Evolutionary conservation across 805 yeast species (phyloP).

Genomic region (Hanseniaspora thailandica): DNA sequence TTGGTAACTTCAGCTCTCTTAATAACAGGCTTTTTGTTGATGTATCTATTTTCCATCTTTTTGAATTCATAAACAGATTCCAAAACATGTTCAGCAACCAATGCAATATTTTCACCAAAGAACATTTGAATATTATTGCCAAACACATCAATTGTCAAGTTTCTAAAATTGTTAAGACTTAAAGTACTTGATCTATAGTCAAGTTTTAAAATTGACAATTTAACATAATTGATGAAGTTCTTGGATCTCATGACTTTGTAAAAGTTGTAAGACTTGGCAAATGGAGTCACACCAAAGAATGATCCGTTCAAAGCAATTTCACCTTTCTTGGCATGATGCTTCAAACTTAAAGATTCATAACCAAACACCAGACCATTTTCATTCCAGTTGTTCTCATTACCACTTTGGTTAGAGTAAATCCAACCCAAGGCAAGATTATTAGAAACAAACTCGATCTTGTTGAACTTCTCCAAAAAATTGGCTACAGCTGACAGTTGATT

Average conservation of each 20-base stretch:
- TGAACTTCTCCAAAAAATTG: neutral
- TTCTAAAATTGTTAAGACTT: slow-evolving; percentile 28
- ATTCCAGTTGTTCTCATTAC: slow-evolving; percentile 20
- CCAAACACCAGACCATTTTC: slow-evolving; percentile 72
- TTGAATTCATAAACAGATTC: slow-evolving; percentile 22
- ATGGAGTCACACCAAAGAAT: slow-evolving; percentile 44
- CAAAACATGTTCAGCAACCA: slow-evolving; percentile 38
- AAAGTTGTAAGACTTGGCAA: slow-evolving; percentile 39
- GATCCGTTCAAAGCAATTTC: slow-evolving; percentile 58
- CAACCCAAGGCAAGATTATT: slow-evolving; percentile 68
- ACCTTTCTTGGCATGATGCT: slow-evolving; percentile 50
- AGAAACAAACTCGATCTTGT: slow-evolving; percentile 47
- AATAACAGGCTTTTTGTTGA: neutral
- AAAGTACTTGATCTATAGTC: slow-evolving; percentile 19
- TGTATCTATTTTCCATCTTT: slow-evolving; percentile 9
- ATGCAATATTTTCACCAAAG: slow-evolving; percentile 41
- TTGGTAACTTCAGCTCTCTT: neutral
- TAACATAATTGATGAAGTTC: slow-evolving; percentile 59
- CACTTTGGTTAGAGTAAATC: slow-evolving; percentile 35
- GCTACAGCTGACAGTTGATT: neutral
- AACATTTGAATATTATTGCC: slow-evolving; percentile 62
- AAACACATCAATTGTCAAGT: slow-evolving; percentile 40
- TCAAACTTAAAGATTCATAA: slow-evolving; percentile 58
- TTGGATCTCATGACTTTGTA: slow-evolving; percentile 37
- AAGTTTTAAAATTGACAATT: slow-evolving; percentile 41